Base-by-base conservation (phyloP, 305 asterid species). In the Andrographis paniculata region DNA sequence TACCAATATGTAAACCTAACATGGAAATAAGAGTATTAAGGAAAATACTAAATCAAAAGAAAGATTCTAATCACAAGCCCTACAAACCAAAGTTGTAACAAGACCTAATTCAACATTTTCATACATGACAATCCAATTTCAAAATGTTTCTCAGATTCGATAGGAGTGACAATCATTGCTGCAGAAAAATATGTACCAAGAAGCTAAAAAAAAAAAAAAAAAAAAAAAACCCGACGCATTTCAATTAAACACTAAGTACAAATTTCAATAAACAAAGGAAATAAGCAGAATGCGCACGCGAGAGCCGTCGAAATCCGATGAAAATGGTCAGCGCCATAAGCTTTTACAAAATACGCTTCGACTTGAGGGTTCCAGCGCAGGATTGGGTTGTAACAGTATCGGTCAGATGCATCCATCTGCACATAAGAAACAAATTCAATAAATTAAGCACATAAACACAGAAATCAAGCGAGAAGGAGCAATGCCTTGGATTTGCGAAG, bases 301-400 rank as follows among this genome's bases (percentile, higher is more conserved):
- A 87, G 94, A 13, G 96, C 74, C 28, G 53, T 42, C 6, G 94
- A 82, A 47, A 87, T 87, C 14, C 76, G 70, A 38, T 79, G 63
- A 49, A 87, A 87, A 67, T 78, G 94, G 9, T 83, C 78, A 24
- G 79, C 77, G 48, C 94, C 96, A 28, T 82, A 87, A 35, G 84
- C 94, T 66, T 80, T 70, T 31, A 67, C 45, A 52, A 87, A 78
- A 64, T 80, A 87, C 17, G 76, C 87, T 59, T 83, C 87, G 47
- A 87, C 84, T 56, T 61, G 63, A 46, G 87, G 72, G 62, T 83
- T 78, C 96, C 96, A 87, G 23, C 55, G 65, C 62, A 87, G 67
- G 30, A 64, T 63, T 31, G 96, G 87, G 16, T 64, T 65, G 80
- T 68, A 87, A 55, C 85, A 56, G 73, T 80, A 87, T 45, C 94